Base-by-base conservation (phyloP, 2,329 filamentous ascomycete species). In the Colletotrichum simmondsii region DNA sequence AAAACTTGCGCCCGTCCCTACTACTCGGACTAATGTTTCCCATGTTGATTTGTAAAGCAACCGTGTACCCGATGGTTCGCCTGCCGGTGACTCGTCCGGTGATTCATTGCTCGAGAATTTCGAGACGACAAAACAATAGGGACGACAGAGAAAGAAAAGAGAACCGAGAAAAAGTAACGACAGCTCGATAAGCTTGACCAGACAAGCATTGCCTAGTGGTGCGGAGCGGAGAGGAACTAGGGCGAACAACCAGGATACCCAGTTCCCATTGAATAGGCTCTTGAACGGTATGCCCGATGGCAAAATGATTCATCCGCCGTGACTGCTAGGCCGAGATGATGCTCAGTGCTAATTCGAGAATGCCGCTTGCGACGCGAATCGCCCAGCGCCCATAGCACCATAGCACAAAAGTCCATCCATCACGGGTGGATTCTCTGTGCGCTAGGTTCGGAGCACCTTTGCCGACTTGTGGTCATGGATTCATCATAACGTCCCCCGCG, bases 41-140 rank as follows among this genome's bases (percentile, higher is more conserved):
- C 70, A 56, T 57, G 24, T 52, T 71, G 60, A 73, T 73, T 73
- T 73, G 71, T 73, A 73, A 65, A 72, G 46, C 42, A 62, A 57
- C 66, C 54, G 61, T 70, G 66, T 57, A 12, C 8, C 54, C 10
- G 14, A 52, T n/a, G 14, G 58, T 57, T 70, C 35, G 32, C 46
- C 32, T 65, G 19, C 56, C 56, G 56, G 66, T 70, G 66, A 61
- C 66, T 68, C 59, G 53, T 64, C 56, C 56, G 60, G 14, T 10
- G 24, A 24, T 46, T 42, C 61, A 49, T 60, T 26, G 30, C 53
- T 65, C n/a, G 32, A 35, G 24, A 35, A 24, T 37, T 14, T 42
- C 37, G 52, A 57, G 54, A 28, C 22, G 19, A 24, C n/a, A 4
- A 42, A 42, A 42, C 57, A 16, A 61, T 57, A 52, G 56, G 71